Percentiles rank a stretch among this genome's conserved stretches.
These are phyloP conservation scores for Cutaneotrichosporon dermatis DNA, from an alignment of 1,284 basidiomycete species.

Conservation along the genomic window DNA sequence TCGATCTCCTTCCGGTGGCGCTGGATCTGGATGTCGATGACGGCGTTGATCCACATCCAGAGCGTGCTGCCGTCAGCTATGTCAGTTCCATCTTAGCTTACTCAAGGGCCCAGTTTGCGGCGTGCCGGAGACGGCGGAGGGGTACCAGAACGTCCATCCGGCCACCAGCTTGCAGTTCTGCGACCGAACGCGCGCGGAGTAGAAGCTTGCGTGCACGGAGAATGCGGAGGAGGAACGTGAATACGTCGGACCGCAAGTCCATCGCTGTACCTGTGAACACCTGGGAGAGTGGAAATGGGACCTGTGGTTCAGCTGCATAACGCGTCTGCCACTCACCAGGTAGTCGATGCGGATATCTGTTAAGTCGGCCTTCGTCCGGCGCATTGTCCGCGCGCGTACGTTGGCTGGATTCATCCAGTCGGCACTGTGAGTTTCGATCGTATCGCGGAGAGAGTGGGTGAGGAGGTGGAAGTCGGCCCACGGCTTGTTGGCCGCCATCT, in stretches of 20 bases:
- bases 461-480: conserved; percentile 83
- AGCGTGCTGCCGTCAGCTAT: conserved; percentile 55
- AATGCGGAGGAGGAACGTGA: conserved; percentile 72
- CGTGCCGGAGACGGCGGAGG: conserved; percentile 68
- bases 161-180: conserved; percentile 50
- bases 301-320: conserved; percentile 20
- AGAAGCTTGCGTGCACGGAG: conserved; percentile 62
- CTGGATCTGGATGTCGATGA: conserved; percentile 43
- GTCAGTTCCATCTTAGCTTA: conserved; percentile 48
- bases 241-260: conserved; percentile 64
- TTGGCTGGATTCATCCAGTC: conserved; percentile 66
- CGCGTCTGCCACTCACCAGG: conserved; percentile 49
- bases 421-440: conserved; percentile 54
- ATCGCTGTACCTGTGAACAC: conserved; percentile 63
- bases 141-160: conserved; percentile 56
- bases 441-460: conserved; percentile 68
- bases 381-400: conserved; percentile 63
- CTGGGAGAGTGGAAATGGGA: conserved; percentile 74
- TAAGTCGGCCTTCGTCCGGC: conserved; percentile 51
- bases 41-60: conserved; percentile 67
- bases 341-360: conserved; percentile 68
- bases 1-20: conserved; percentile 54
- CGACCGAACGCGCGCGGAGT: conserved; percentile 48
- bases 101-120: conserved; percentile 78
- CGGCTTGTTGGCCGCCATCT: conserved; percentile 57